Base-by-base conservation (phyloP, 1,139 yeast genomes). In the Suhomyces choctaworum region DNA sequence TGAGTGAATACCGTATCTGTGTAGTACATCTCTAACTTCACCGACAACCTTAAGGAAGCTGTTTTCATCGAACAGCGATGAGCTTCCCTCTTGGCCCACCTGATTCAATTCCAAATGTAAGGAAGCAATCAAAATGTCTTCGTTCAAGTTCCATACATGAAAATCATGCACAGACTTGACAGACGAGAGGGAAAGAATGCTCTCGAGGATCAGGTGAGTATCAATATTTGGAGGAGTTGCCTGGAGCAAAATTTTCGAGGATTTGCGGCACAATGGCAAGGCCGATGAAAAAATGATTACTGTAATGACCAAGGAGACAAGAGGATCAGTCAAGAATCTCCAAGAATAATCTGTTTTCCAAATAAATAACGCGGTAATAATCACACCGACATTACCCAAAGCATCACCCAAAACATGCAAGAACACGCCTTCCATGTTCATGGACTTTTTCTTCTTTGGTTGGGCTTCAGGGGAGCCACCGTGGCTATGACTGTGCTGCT, bases 391-490 rank as follows among this genome's bases (percentile, higher is more conserved):
- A 56, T 92, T 92, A 46, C 98, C 98, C 42, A 92, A 68, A 1
- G 97, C 97, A 59, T 92, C 98, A 28, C 98, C 98, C 50, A 92
- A 48, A 5, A 92, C 98, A 57, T 92, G 98, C 51, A 92, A 70
- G 54, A 87, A 92, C 4, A 92, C 97, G 44, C 98, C 97, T 52
- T 88, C 94, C 97, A 92, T 92, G 62, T 92, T 92, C 69, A 92
- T 70, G 10, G 96, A 86, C 57, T 76, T 79, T 22, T 60, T 53
- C 51, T 68, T 63, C 46, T 62, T 51, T 7, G 20, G 7, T n/a
- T n/a, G n/a, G 11, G 36, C 34, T 23, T 36, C 32, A n/a, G 29
- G 15, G 13, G 25, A 16, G 10, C 30, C 27, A 11, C 45, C 40
- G 31, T 52, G 52, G 5, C 37, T 46, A 27, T 42, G 41, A 9